Percentiles rank a stretch among this genome's conserved stretches.
Evolutionary conservation across 179 eudicot species (phyloP).

Genomic region (Spinacia oleracea): DNA sequence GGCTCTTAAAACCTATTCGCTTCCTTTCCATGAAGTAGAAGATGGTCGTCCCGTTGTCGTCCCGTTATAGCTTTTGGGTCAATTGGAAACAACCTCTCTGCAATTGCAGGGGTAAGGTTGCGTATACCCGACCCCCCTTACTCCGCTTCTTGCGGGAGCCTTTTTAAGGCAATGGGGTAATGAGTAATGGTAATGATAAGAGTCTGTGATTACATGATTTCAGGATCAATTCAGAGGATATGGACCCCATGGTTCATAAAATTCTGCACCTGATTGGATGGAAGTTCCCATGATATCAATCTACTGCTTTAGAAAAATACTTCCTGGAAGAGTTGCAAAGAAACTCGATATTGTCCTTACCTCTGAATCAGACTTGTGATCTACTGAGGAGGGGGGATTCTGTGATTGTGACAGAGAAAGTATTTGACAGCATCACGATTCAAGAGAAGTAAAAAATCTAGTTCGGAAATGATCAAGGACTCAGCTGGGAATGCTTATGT

Average conservation of each 20-base stretch:
- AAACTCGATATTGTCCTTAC: constrained; percentile 52
- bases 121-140: too few species aligned
- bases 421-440: constrained; percentile 40
- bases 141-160: too few species aligned
- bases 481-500: constrained; percentile 49
- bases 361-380: constrained; percentile 54
- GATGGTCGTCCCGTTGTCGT: too few species aligned
- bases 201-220: too few species aligned
- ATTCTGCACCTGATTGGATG: constrained; percentile 61
- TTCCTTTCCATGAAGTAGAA: too few species aligned
- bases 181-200: too few species aligned
- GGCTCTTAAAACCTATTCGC: too few species aligned
- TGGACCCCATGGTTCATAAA: constrained; percentile 99
- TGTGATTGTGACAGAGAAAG: constrained; percentile 50
- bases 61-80: too few species aligned
- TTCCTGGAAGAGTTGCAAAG: constrained; percentile 59
- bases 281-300: constrained; percentile 42
- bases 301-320: constrained; percentile 79
- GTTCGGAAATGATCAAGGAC: constrained; percentile 41
- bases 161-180: too few species aligned
- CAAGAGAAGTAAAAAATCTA: constrained; percentile 35
- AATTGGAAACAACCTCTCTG: too few species aligned
- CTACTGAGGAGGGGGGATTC: constrained; percentile 86
- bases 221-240: too few species aligned
- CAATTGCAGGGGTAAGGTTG: too few species aligned